Base-by-base conservation (phyloP, 2,329 filamentous ascomycete species). In the Chaetothyriales sp. region DNA sequence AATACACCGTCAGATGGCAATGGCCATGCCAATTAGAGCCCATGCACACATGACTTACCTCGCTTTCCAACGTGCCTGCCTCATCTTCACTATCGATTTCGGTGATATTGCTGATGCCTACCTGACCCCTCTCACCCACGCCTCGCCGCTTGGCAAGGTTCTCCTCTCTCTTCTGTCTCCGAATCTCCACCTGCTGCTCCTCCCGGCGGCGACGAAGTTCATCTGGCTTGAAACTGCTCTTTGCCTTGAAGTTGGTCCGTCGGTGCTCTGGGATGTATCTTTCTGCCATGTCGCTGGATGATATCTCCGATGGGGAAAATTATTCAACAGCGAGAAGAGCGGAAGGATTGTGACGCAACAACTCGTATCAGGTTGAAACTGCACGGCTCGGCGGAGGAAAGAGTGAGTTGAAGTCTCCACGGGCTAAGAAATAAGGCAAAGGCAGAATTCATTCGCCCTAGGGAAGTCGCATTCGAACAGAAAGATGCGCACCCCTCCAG, bases 191-290 rank as follows among this genome's bases (percentile, higher is more conserved):
- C 75, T 97, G 92, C 73, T 95, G 89, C 74, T 98, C 92, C 71
- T 98, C 92, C 68, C 92, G 92, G 69, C 92, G 92, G 66, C 92
- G 89, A 69, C 92, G 88, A 61, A 98, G 84, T 77, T 98, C 92
- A 70, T 98, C 92, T 64, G 90, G 90, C 82, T 95, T 95, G 80
- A 98, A 97, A 66, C 88, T 88, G 73, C 87, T 90, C 81, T 95
- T 95, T 51, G 92, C 92, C 85, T 98, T 98, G 83, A 95, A 98
- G 76, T 95, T 89, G 61, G 88, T 95, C 69, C 92, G 89, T 71
- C 92, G 89, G 78, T 98, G 92, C 77, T 98, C 92, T 70, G 92
- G 92, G 67, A 98, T 98, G 77, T 95, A 98, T 67, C 92, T 87
- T 72, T 98, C 92, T 71, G 92, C 86, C 92, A 98, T 98, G 74